A percentile compares a stretch with the other conserved stretches of the same genome.
These are phyloP conservation scores for Fusarium chuoi DNA, from an alignment of 2,329 filamentous ascomycete genomes.

Conservation along the genomic window DNA sequence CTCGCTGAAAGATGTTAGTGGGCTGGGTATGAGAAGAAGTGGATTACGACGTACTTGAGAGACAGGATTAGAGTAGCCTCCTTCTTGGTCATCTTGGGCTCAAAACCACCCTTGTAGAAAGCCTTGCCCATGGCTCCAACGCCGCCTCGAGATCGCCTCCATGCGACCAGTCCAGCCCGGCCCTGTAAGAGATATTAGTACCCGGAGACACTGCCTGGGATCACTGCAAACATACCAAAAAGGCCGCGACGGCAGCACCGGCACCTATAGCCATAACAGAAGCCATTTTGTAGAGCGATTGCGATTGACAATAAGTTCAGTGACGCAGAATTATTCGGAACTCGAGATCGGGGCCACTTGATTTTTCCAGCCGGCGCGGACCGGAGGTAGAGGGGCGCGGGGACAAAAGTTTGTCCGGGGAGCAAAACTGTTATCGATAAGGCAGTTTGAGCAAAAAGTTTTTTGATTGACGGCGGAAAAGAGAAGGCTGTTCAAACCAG, in stretches of 20 bases:
- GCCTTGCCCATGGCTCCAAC: conserved; percentile 85
- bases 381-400: conserved; percentile 38
- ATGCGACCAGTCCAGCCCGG: conserved; percentile 89
- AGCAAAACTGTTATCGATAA: conserved; percentile 39
- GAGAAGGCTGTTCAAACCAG: conserved; percentile 35
- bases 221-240: conserved; percentile 54
- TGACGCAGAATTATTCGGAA: conserved; percentile 23
- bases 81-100: conserved; percentile 90
- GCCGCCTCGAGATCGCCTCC: conserved; percentile 82
- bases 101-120: conserved; percentile 99
- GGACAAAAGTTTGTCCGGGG: conserved; percentile 37
- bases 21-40: neutral
- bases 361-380: conserved; percentile 46
- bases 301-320: conserved; percentile 8
- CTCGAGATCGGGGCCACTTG: conserved; percentile 30
- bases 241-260: conserved; percentile 62
- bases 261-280: conserved; percentile 59
- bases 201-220: neutral
- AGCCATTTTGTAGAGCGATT: conserved; percentile 47
- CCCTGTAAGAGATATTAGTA: conserved; percentile 66
- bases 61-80: conserved; percentile 93
- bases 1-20: conserved; percentile 68
- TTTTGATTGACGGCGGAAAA: conserved; percentile 31
- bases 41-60: conserved; percentile 72
- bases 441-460: conserved; percentile 40